phyloP scores from a whole-genome alignment of 306 rosid genomes.

The Dryas drummondii region DNA sequence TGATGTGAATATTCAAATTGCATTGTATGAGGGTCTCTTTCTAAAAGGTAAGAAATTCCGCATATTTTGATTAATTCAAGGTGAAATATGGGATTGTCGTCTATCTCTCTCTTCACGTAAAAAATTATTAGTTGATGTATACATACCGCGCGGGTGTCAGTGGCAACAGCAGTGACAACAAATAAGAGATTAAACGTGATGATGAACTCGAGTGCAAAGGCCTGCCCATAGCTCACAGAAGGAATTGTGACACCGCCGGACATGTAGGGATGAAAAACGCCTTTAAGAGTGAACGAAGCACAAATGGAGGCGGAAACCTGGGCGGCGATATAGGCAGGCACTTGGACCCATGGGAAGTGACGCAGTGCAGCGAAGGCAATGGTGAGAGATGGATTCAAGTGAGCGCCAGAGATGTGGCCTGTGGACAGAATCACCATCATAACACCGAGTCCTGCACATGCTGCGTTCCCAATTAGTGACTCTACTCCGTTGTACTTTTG shows the following conservation, averaged over 20 bases:
- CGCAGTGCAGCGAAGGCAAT: conserved; percentile 79
- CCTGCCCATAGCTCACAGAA: conserved; percentile 52
- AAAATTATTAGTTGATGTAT: too few relatives aligned
- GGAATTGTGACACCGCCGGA: conserved; percentile 86
- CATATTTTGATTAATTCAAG: neutral
- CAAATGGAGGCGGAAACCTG: conserved; percentile 84
- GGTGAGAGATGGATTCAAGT: conserved; percentile 85
- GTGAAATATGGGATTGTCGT: neutral
- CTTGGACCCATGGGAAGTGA: conserved; percentile 91
- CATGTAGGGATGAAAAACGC: conserved; percentile 66
- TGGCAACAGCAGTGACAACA: conserved; percentile 89
- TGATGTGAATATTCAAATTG: neutral
- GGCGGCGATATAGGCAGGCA: conserved; percentile 73
- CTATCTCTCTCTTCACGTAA: too few relatives aligned
- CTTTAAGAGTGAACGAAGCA: conserved; percentile 78
- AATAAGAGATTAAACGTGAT: conserved; percentile 86
- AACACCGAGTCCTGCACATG: conserved; percentile 80
- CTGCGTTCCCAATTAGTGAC: conserved; percentile 72
- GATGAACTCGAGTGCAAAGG: conserved; percentile 78
- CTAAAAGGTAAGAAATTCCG: neutral
- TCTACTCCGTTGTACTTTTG: conserved; percentile 76
- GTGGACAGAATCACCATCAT: conserved; percentile 84
- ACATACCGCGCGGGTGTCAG: conserved; percentile 81
- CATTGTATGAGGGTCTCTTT: too few relatives aligned
- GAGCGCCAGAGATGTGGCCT: conserved; percentile 95